Percentiles rank a stretch among this genome's conserved stretches.
These are phyloP conservation scores for Apiotrichum sp. DNA, from an alignment of 1,284 basidiomycete species.

Conservation along the genomic window DNA sequence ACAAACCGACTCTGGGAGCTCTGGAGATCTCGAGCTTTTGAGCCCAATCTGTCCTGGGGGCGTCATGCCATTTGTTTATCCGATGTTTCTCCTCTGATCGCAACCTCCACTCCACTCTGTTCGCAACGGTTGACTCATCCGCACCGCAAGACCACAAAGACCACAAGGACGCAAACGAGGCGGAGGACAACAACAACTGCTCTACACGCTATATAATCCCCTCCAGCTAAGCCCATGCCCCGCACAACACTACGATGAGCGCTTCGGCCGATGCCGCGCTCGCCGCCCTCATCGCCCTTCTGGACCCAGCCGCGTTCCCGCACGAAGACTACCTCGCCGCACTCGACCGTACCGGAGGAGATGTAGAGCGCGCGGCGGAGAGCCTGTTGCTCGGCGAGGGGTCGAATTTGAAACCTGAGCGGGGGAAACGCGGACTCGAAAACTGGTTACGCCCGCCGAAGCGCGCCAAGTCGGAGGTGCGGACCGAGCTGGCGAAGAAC, in stretches of 20 bases:
- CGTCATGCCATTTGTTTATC: no score
- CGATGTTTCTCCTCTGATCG: background rate
- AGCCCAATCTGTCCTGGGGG: no score
- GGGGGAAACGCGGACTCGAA: background rate
- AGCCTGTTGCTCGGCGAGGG: conserved; percentile 35
- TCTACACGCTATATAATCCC: no score
- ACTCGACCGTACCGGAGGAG: conserved; percentile 57
- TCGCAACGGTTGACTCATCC: conserved; percentile 9
- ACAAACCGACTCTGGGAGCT: no score
- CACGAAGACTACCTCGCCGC: conserved; percentile 52
- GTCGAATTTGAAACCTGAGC: background rate
- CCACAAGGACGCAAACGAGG: no score
- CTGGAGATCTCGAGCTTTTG: no score
- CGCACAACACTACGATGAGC: no score
- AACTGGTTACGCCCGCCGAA: conserved; percentile 4
- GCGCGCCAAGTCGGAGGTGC: background rate
- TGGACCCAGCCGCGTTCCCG: conserved; percentile 38
- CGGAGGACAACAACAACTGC: no score
- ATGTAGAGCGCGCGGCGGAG: conserved; percentile 57
- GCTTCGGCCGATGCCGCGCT: conserved; percentile 25
- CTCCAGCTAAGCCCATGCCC: no score
- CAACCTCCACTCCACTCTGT: background rate
- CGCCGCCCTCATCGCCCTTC: conserved; percentile 34
- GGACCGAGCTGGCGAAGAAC: background rate
- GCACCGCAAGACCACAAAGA: background rate